A percentile compares a stretch with the other conserved stretches of the same genome.
phyloP scores from a whole-genome alignment of 2,329 filamentous ascomycete genomes.

The Fusarium acutatum region DNA sequence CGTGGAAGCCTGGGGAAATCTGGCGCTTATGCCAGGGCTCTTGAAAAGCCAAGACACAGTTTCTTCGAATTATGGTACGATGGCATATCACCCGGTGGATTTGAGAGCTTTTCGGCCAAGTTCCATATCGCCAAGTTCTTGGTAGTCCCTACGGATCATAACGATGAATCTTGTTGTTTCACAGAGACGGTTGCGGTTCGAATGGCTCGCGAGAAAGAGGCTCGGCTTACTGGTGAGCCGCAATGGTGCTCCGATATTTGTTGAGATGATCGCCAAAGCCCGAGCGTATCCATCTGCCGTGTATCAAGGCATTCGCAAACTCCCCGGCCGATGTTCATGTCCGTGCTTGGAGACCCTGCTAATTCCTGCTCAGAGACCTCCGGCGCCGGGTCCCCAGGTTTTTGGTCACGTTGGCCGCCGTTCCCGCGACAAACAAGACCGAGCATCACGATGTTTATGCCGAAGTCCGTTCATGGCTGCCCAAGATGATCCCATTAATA shows the following conservation, averaged over 20 bases:
- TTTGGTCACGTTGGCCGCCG: conserved; percentile 16
- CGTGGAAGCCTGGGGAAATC: conserved; percentile 28
- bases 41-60: conserved; percentile 6
- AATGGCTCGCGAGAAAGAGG: conserved; percentile 2
- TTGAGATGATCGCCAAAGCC: conserved; percentile 23
- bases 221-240: conserved; percentile 15
- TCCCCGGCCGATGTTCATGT: conserved; percentile 3
- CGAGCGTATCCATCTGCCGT: conserved; percentile 10
- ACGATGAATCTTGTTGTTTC: neutral
- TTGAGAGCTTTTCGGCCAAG: conserved; percentile 28
- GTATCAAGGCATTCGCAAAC: neutral
- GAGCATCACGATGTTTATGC: neutral
- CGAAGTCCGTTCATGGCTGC: conserved; percentile 14
- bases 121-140: conserved; percentile 24
- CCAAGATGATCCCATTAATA: neutral
- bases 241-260: neutral
- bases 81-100: neutral
- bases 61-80: conserved; percentile 21
- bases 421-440: conserved; percentile 13
- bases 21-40: conserved; percentile 17
- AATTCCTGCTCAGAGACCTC: conserved; percentile 1
- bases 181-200: neutral
- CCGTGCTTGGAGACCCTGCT: neutral
- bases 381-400: conserved; percentile 13
- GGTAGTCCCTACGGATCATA: conserved; percentile 7